Percentiles rank a stretch among this genome's conserved stretches.
Conservation (phyloP, 768 basidiomycete species). For the Panus rudis region DNA sequence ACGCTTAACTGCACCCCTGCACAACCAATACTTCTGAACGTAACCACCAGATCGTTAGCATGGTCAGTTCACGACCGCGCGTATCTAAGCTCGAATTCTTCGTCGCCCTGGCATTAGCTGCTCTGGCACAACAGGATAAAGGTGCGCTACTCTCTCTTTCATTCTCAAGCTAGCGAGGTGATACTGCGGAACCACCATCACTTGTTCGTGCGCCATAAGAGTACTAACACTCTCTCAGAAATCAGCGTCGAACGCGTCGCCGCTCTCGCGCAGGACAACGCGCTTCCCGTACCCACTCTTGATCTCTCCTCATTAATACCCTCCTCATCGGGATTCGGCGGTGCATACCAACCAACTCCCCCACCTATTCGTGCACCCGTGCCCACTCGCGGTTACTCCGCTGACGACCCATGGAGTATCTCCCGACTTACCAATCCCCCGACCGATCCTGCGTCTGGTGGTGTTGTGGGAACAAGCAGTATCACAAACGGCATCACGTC, state of each 20-base stretch:
- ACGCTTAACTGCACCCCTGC: slow-evolving; percentile 9
- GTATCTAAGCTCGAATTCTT: slow-evolving; percentile 90
- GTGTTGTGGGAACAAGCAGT: slow-evolving; percentile 4
- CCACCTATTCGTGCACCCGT: slow-evolving; percentile 29
- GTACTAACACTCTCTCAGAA: slow-evolving; percentile 35
- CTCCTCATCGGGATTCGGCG: slow-evolving; percentile 41
- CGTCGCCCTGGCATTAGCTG: slow-evolving; percentile 82
- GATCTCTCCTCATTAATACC: slow-evolving; percentile 53
- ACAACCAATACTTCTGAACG: background rate
- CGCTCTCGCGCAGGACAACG: slow-evolving; percentile 68
- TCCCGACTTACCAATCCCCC: slow-evolving; percentile 12
- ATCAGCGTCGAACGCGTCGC: slow-evolving; percentile 80
- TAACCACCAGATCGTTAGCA: slow-evolving; percentile 68
- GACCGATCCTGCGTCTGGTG: slow-evolving; percentile 8
- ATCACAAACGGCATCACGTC: slow-evolving; percentile 45
- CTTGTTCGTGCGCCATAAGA: background rate
- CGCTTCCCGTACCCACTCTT: slow-evolving; percentile 66
- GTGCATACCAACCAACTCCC: slow-evolving; percentile 19
- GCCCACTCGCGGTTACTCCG: slow-evolving; percentile 43
- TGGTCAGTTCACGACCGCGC: slow-evolving; percentile 73
- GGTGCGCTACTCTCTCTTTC: slow-evolving; percentile 34
- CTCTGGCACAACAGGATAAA: slow-evolving; percentile 76
- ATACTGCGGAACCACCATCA: background rate
- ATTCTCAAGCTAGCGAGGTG: background rate
- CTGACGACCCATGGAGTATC: slow-evolving; percentile 54